Evolutionary conservation across 306 rosid genomes (phyloP), one percentile per base, ranked within the genome.

Genomic region (Lagenaria siceraria): DNA sequence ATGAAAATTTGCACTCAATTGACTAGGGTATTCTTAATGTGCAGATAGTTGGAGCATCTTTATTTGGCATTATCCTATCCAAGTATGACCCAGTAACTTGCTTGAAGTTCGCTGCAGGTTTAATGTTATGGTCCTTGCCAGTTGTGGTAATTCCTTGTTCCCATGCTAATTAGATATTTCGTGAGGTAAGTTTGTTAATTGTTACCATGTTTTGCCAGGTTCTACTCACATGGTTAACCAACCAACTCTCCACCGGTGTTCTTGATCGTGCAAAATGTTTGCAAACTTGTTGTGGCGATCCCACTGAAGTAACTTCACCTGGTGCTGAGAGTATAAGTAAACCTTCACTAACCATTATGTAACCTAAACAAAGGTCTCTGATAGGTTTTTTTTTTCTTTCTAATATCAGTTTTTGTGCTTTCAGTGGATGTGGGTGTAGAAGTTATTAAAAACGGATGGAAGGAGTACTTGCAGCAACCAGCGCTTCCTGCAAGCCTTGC

Each of bases 401-500:
- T 81, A 65, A 78, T 81, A 75, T 59, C 68, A 59, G 82, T 46
- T 80, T 24, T 36, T 51, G 51, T 52, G 36, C 22, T 21, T 64
- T 77, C 90, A 92, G 98, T 88, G 87, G 81, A 79, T 86, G 87
- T 83, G 83, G 91, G 93, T 76, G 81, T 90, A 74, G 91, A 91
- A 83, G 96, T 91, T 80, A 88, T 96, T 85, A 90, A 86, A 83
- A 89, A 85, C 19, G 96, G 99, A 82, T 96, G 98, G 99, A 92
- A 85, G 87, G 96, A 92, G 81, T 92, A 92, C 82, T 78, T 89
- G 79, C 89, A 86, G 77, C 99, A 90, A 84, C 99, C 99, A 76
- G 93, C 85, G 81, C 97, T 92, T 84, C 99, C 97, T 64, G 99
- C 97, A 73, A 95, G 99, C 86, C 90, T 92, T 76, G 90, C 99